phyloP scores from a whole-genome alignment of 2,329 filamentous ascomycete genomes.

The Calonectria hawksworthii region DNA sequence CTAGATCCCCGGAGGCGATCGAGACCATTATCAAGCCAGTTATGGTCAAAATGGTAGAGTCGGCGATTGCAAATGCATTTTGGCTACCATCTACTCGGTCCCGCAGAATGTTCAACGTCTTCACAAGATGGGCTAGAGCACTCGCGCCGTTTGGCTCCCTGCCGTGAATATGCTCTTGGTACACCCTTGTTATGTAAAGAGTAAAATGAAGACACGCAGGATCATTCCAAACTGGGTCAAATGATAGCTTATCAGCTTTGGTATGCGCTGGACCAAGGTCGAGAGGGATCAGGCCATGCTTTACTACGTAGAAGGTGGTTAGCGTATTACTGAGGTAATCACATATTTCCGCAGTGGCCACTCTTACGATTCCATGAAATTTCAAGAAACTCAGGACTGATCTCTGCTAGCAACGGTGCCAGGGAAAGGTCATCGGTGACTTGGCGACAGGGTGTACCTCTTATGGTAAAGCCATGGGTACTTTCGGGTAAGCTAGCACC shows the following conservation, averaged over 20 bases:
- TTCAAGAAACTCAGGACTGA: background rate
- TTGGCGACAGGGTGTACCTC: background rate
- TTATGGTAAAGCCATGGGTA: too few species aligned
- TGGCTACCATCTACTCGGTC: background rate
- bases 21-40: conserved; percentile 16
- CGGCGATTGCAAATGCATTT: background rate
- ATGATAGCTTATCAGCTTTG: background rate
- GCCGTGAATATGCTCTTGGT: background rate
- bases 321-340: background rate
- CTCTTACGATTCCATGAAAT: conserved; percentile 10
- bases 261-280: background rate
- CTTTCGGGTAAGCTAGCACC: too few species aligned
- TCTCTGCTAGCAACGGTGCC: background rate
- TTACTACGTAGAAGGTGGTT: background rate
- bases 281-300: background rate
- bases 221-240: conserved; percentile 22
- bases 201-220: conserved; percentile 17
- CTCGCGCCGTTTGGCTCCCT: background rate
- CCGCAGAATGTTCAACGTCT: background rate
- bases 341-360: background rate
- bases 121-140: conserved; percentile 12
- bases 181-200: conserved; percentile 12
- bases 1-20: background rate
- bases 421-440: background rate
- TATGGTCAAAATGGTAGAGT: conserved; percentile 19